Conservation (phyloP, 306 rosid species). For the Cucurbita moschata region DNA sequence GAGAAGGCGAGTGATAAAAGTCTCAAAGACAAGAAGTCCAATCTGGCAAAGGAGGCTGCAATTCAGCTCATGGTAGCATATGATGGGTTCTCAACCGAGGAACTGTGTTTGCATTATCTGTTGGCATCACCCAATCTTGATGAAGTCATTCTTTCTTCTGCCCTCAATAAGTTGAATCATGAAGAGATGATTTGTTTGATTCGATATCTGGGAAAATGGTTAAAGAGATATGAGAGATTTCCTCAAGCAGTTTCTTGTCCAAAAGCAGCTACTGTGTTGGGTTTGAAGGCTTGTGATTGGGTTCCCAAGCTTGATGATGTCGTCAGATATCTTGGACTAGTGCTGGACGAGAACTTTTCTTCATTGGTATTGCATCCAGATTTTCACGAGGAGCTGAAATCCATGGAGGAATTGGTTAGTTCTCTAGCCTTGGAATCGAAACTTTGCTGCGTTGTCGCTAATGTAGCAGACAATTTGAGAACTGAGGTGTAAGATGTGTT, state of each 20-base stretch:
- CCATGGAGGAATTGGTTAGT: conserved; percentile 25
- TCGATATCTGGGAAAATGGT: conserved; percentile 65
- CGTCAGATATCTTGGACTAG: conserved; percentile 34
- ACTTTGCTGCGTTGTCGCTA: conserved; percentile 31
- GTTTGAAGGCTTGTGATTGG: conserved; percentile 59
- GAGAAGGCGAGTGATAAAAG: conserved; percentile 30
- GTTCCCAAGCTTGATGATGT: conserved; percentile 72
- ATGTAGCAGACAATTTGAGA: conserved; percentile 26
- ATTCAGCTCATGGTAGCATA: conserved; percentile 64
- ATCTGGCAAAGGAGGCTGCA: conserved; percentile 53
- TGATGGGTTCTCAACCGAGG: conserved; percentile 54
- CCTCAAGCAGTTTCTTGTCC: conserved; percentile 58
- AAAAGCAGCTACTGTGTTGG: conserved; percentile 24
- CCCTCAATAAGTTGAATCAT: conserved; percentile 46
- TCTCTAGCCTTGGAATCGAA: conserved; percentile 52
- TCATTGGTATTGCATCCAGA: conserved; percentile 51
- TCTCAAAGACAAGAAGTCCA: conserved; percentile 17
- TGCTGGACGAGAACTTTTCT: conserved; percentile 64
- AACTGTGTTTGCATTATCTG: conserved; percentile 66
- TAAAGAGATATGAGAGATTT: conserved; percentile 70
- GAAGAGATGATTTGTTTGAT: conserved; percentile 51
- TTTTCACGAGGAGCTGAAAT: conserved; percentile 60
- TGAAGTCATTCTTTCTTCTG: conserved; percentile 32
- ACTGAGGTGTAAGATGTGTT: neutral
- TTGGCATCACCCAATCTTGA: conserved; percentile 52